phyloP scores from a whole-genome alignment of 495 filamentous ascomycete genomes.

The Xylaria acuta region DNA sequence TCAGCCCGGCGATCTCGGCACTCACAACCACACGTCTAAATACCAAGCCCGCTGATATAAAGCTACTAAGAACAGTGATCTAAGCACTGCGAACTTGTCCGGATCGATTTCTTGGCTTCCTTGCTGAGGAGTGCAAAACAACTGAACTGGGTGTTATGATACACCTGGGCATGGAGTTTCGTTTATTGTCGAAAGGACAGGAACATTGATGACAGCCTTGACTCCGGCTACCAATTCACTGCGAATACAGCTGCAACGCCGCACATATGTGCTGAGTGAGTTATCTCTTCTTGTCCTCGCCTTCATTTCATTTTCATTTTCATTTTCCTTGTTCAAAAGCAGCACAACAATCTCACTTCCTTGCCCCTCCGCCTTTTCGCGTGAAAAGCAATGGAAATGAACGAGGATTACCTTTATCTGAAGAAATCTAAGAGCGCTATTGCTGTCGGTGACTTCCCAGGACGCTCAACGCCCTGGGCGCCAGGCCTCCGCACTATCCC shows the following conservation, averaged over 20 bases:
- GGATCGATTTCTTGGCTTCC: not conserved
- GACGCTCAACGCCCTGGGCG: not conserved
- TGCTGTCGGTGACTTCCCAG: not conserved
- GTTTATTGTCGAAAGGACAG: constrained; percentile 7
- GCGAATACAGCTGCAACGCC: not conserved
- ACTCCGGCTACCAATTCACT: constrained; percentile 7
- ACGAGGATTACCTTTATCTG: not conserved
- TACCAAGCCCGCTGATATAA: not conserved
- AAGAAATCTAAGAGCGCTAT: constrained; percentile 2
- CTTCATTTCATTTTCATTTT: not conserved
- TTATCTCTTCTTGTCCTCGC: not conserved
- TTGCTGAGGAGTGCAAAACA: not conserved
- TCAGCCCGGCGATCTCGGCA: not conserved
- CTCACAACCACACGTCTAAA: not conserved
- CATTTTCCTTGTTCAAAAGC: not conserved
- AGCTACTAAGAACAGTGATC: not conserved
- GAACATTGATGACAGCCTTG: not conserved
- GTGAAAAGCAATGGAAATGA: not conserved
- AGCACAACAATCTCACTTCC: not conserved
- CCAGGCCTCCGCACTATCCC: not conserved
- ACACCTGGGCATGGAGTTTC: constrained; percentile 11
- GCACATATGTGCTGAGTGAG: constrained; percentile 10
- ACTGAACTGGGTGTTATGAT: not conserved
- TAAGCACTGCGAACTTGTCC: not conserved
- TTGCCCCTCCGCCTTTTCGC: not conserved